phyloP scores from a whole-genome alignment of 768 basidiomycete genomes.

The Gautieria morchelliformis region DNA sequence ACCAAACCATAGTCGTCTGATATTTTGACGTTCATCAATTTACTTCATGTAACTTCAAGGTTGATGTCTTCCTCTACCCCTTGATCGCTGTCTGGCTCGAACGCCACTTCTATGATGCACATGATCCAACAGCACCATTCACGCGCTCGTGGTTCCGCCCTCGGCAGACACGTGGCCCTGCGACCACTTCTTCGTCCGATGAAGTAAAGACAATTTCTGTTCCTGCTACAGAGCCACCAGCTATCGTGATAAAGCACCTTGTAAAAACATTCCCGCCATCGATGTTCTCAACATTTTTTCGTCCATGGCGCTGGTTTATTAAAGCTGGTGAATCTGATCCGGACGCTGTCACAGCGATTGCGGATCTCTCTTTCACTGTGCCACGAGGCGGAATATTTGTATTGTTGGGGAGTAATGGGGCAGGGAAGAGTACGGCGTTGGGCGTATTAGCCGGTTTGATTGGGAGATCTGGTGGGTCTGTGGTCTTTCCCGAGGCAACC shows the following conservation, averaged over 20 bases:
- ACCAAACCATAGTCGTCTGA: background rate
- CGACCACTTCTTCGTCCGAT: background rate
- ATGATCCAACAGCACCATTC: conserved; percentile 20
- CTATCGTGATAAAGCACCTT: conserved; percentile 9
- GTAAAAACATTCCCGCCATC: conserved; percentile 9
- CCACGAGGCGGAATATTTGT: conserved; percentile 72
- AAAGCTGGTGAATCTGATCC: background rate
- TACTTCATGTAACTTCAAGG: conserved; percentile 25
- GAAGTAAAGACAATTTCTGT: background rate
- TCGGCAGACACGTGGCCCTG: background rate
- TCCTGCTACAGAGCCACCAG: background rate
- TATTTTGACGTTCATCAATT: background rate
- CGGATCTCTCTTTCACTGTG: conserved; percentile 56
- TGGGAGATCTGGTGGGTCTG: conserved; percentile 46
- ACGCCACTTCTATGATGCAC: conserved; percentile 50
- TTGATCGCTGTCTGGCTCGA: conserved; percentile 53
- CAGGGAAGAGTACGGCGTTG: conserved; percentile 68
- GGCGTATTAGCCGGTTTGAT: conserved; percentile 58
- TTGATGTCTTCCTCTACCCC: conserved; percentile 69
- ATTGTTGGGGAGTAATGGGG: conserved; percentile 65
- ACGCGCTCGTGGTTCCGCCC: conserved; percentile 28
- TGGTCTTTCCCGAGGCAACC: conserved; percentile 26
- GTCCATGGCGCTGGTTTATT: background rate
- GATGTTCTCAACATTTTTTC: background rate
- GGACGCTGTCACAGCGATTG: conserved; percentile 45